Percentiles rank a stretch among this genome's conserved stretches.
Evolutionary conservation across 2,329 filamentous ascomycete genomes (phyloP).

Genomic region (Hypoxylon sp.): DNA sequence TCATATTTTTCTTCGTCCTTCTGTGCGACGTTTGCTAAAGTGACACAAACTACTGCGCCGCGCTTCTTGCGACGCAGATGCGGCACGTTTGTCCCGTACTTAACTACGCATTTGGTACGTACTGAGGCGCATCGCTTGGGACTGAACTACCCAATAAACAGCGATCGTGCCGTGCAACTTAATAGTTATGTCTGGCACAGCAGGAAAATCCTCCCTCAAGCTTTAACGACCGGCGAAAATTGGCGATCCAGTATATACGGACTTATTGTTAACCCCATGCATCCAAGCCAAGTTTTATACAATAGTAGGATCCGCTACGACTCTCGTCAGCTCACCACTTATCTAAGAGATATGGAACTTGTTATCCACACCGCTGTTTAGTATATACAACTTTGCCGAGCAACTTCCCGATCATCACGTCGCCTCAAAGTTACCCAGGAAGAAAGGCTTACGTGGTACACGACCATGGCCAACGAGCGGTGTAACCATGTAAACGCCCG

Average conservation of each 20-base stretch:
- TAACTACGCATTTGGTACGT: conserved; percentile 3
- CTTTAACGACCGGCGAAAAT: conserved; percentile 31
- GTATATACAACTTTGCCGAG: conserved; percentile 7
- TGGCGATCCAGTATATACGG: conserved; percentile 29
- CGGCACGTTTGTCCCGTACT: conserved; percentile 21
- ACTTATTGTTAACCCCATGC: conserved; percentile 26
- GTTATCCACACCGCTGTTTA: conserved; percentile 29
- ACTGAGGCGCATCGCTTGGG: conserved; percentile 17
- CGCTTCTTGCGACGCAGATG: conserved; percentile 42
- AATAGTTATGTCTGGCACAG: conserved; percentile 16
- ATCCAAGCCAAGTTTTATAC: conserved; percentile 19
- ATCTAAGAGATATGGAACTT: conserved; percentile 12
- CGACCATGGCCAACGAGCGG: conserved; percentile 10
- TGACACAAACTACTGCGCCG: conserved; percentile 42
- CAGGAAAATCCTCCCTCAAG: conserved; percentile 17
- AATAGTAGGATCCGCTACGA: conserved; percentile 30
- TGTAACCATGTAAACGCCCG: conserved; percentile 43
- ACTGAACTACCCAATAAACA: conserved; percentile 22
- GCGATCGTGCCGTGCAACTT: conserved; percentile 6
- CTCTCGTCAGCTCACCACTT: conserved; percentile 34
- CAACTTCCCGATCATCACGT: conserved; percentile 3
- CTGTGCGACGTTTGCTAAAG: conserved; percentile 30
- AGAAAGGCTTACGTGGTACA: conserved; percentile 32
- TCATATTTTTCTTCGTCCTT: conserved; percentile 18
- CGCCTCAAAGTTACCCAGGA: conserved; percentile 10